These are phyloP conservation scores for Phialophora expanda DNA, from an alignment of 2,329 filamentous ascomycete genomes.

Conservation along the genomic window DNA sequence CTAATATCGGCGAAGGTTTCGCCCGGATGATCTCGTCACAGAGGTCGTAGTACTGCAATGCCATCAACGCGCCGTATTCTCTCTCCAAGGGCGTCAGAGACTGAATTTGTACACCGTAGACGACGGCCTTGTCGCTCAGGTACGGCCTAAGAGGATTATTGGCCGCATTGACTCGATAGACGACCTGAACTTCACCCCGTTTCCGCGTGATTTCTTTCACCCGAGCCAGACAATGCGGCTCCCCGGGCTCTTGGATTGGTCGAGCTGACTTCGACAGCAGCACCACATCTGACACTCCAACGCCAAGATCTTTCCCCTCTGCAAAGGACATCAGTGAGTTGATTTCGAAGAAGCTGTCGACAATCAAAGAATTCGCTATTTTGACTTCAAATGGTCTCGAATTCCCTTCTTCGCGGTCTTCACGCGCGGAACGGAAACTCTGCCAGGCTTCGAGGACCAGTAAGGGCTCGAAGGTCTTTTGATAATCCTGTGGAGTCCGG, in stretches of 20 bases:
- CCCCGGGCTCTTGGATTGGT: conserved; percentile 68
- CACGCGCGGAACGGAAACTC: conserved; percentile 85
- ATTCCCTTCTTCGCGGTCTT: conserved; percentile 71
- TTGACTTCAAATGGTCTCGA: conserved; percentile 85
- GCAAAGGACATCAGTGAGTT: conserved; percentile 77
- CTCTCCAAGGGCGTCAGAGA: conserved; percentile 94
- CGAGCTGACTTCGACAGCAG: conserved; percentile 76
- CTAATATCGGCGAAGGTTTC: conserved; percentile 84
- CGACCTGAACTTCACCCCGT: conserved; percentile 79
- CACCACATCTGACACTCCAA: conserved; percentile 86
- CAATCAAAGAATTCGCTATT: conserved; percentile 82
- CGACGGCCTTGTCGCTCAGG: conserved; percentile 70
- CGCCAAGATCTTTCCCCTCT: conserved; percentile 71
- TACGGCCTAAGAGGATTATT: conserved; percentile 65
- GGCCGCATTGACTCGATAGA: conserved; percentile 76
- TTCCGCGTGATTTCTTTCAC: conserved; percentile 81
- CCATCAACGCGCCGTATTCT: conserved; percentile 90
- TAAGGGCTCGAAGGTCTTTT: conserved; percentile 86
- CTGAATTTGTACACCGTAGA: conserved; percentile 81
- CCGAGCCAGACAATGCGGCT: conserved; percentile 83
- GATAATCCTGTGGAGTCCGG: conserved; percentile 75
- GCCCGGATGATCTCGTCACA: conserved; percentile 90
- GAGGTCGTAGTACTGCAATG: conserved; percentile 92
- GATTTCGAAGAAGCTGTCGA: conserved; percentile 92
- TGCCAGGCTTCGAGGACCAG: conserved; percentile 95